Base-by-base conservation (phyloP, 768 basidiomycete genomes). In the Lentinula raphanica region DNA sequence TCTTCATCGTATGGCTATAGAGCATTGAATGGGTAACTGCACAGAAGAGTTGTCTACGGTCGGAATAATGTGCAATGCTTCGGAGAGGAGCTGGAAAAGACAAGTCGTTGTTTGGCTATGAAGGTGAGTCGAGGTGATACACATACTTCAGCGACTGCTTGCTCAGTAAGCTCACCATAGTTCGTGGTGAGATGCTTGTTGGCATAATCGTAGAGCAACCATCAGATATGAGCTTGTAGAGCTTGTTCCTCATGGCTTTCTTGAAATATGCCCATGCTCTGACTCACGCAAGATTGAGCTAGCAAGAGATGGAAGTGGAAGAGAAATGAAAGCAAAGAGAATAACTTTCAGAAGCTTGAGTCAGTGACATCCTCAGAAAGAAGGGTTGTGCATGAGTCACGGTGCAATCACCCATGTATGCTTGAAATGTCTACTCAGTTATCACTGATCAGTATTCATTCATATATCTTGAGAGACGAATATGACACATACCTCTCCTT, bases 141-240 rank as follows among this genome's bases (percentile, higher is more conserved):
- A 50, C 73, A 51, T 56, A 79, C 86, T 63, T 83, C 73, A 39
- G 74, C 63, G 15, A 82, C 78, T 2, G 76, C 72, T 56, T 71
- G 66, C 59, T 81, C 73, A 3, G 86, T 87, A 63, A 79, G 82
- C 13, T 73, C 66, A 42, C 82, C 68, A 65, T 88, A 79, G 65
- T 86, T 76, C 55, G 70, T 78, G 0, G 84, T 80, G 31, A 85
- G 68, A 67, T 89, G 79, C 17, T 66, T 68, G 32, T 74, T 74
- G 6, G 72, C 78, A 63, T 88, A 89, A 40, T 78, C 73, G 28
- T 81, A 70, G 27, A 88, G 74, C 28, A 86, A 67, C 35, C 76
- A 68, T 39, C 76, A 80, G 58, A 88, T 80, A 64, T 87, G 86
- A 32, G 64, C 66, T 5, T 66, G 67, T 3, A 77, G 64, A 25